Base-by-base conservation (phyloP, 2,329 filamentous ascomycete genomes). In the Fusarium luffae region DNA sequence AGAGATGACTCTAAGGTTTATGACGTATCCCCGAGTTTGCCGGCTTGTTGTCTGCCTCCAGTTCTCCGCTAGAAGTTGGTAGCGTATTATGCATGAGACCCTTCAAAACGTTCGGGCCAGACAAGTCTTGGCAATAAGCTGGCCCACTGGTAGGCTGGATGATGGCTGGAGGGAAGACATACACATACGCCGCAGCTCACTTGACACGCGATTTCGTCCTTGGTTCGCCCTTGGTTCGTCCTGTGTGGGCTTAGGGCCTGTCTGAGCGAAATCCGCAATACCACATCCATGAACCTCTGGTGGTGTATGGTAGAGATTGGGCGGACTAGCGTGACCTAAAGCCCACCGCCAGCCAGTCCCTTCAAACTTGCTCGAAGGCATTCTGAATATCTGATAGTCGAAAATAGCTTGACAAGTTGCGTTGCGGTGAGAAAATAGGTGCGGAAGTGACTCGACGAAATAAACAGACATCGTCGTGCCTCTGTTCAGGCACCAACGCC, bases 131-230 rank as follows among this genome's bases (percentile, higher is more conserved):
- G 59, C 46, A 41, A 27, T 55, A 56, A 67, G 56, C 59, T 63
- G 52, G 61, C 59, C 68, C 66, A 66, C 61, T 52, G 51, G 66
- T 68, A 63, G 66, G 64, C 48, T 68, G 56, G 66, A 61, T 47
- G 54, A 63, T 67, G 66, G 61, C 65, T 63, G 66, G 55, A 72
- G 46, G 66, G 71, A 66, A 74, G 56, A 76, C 63, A 69, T 65
- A 73, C 72, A 77, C 75, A 77, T 76, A 60, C 70, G 72, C 71
- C 72, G 72, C 67, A 75, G 68, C 75, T 77, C 74, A 77, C 74
- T 77, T 77, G 75, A 77, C 74, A 65, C 66, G 60, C 68, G 68
- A n/a, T 65, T 63, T 67, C 59, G 64, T 50, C 68, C 72, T 71
- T 71, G 63, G 63, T 61, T 70, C 59, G 52, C 51, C 41, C 21